Evolutionary conservation across 139 green algal species (phyloP).

Genomic region (Closterium sp.): DNA sequence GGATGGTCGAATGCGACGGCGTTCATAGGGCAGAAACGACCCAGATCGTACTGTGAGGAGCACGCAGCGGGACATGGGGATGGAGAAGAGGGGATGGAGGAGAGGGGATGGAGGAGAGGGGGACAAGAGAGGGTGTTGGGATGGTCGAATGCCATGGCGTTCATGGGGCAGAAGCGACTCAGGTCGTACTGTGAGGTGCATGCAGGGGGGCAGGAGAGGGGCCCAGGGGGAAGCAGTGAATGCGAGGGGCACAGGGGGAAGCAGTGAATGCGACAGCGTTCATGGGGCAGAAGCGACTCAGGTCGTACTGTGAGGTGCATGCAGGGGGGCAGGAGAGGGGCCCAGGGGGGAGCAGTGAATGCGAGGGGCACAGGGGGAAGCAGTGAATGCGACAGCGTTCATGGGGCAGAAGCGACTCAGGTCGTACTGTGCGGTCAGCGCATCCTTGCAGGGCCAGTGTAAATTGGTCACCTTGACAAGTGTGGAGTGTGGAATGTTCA

Average conservation of each 20-base stretch:
- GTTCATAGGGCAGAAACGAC: slow-evolving; percentile 80
- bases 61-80: background rate
- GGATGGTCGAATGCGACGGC: slow-evolving; percentile 73
- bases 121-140: background rate
- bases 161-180: slow-evolving; percentile 76
- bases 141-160: slow-evolving; percentile 62
- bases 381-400: slow-evolving; percentile 62
- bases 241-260: background rate
- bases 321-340: too few relatives aligned
- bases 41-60: slow-evolving; percentile 65
- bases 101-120: too few relatives aligned
- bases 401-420: slow-evolving; percentile 71
- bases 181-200: slow-evolving; percentile 69
- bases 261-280: slow-evolving; percentile 62
- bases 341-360: too few relatives aligned
- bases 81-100: background rate
- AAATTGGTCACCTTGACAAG: too few relatives aligned
- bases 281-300: slow-evolving; percentile 71
- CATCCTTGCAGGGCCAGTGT: too few relatives aligned
- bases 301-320: slow-evolving; percentile 23
- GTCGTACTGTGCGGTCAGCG: slow-evolving; percentile 31
- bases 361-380: background rate
- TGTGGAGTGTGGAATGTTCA: too few relatives aligned
- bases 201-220: background rate
- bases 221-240: too few relatives aligned